These are phyloP conservation scores for Alternaria burnsii DNA, from an alignment of 2,329 filamentous ascomycete species.

Conservation along the genomic window DNA sequence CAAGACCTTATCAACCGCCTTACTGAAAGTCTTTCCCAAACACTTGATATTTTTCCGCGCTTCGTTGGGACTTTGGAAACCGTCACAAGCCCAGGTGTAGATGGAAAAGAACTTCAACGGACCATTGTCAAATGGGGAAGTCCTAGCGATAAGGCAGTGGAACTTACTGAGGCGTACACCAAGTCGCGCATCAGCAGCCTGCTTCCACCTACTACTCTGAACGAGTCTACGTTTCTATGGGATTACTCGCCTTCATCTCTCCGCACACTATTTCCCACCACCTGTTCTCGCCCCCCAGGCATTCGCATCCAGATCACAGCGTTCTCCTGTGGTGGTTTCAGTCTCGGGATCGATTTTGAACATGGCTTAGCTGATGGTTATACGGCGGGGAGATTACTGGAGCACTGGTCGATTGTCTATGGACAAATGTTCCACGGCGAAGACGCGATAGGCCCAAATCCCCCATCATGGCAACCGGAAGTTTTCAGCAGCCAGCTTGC, in stretches of 20 bases:
- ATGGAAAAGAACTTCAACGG: not conserved
- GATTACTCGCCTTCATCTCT: not conserved
- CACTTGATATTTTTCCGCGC: not conserved
- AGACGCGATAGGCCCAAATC: not conserved
- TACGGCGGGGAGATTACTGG: not conserved
- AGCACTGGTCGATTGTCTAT: not conserved
- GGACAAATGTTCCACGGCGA: not conserved
- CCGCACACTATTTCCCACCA: not conserved
- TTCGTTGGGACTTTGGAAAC: not conserved
- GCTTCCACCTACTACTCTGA: not conserved
- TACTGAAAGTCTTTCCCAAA: not conserved
- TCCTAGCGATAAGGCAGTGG: not conserved
- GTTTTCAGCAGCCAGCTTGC: not conserved
- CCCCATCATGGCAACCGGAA: not conserved
- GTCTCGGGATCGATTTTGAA: not conserved
- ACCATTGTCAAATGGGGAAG: not conserved
- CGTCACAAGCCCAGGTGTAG: accelerated
- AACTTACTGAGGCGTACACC: not conserved
- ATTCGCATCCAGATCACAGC: not conserved
- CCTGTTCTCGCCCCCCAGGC: not conserved
- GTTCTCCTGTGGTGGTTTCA: not conserved
- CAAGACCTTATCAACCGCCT: not conserved
- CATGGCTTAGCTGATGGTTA: not conserved
- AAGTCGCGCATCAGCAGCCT: not conserved
- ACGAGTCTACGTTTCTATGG: not conserved